A percentile compares a stretch with the other conserved stretches of the same genome.
Evolutionary conservation across 805 yeast species (phyloP).

Genomic region (Hanseniaspora meyeri): DNA sequence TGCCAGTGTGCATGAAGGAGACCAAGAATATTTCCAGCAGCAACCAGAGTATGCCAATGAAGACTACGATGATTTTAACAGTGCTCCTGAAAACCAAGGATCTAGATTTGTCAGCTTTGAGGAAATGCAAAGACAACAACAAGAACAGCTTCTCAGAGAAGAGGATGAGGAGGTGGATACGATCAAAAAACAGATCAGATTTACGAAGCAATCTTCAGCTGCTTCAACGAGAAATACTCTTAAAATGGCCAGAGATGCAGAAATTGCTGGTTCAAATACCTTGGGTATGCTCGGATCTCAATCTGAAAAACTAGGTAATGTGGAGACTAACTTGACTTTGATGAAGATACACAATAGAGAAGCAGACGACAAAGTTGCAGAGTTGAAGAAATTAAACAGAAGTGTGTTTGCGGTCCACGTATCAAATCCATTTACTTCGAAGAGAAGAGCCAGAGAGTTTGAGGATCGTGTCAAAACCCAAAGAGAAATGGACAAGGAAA

Average conservation of each 20-base stretch:
- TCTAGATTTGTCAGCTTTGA: slow-evolving; percentile 26
- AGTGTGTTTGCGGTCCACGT: slow-evolving; percentile 71
- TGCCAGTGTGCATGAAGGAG: slow-evolving; percentile 19
- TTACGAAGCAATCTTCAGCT: slow-evolving; percentile 75
- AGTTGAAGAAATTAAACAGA: slow-evolving; percentile 66
- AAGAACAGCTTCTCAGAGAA: slow-evolving; percentile 32
- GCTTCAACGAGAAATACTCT: slow-evolving; percentile 77
- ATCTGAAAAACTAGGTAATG: slow-evolving; percentile 67
- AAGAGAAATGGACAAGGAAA: slow-evolving; percentile 47
- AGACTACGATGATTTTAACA: slow-evolving; percentile 58
- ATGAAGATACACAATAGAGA: slow-evolving; percentile 71
- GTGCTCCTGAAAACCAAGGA: slow-evolving; percentile 39
- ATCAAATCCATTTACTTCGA: slow-evolving; percentile 77
- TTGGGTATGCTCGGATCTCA: slow-evolving; percentile 91
- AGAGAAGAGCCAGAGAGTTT: slow-evolving; percentile 56
- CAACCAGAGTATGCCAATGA: slow-evolving; percentile 20
- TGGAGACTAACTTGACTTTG: slow-evolving; percentile 63
- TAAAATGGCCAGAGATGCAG: slow-evolving; percentile 58
- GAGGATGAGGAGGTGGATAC: slow-evolving; percentile 86
- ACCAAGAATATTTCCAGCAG: slow-evolving; percentile 15
- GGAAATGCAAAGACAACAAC: slow-evolving; percentile 28
- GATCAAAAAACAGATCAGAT: slow-evolving; percentile 68
- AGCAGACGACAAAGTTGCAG: slow-evolving; percentile 72
- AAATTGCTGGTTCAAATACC: slow-evolving; percentile 64
- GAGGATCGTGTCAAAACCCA: slow-evolving; percentile 58